Conservation (phyloP, 495 filamentous ascomycete genomes). For the Penicillium coprophilum region DNA sequence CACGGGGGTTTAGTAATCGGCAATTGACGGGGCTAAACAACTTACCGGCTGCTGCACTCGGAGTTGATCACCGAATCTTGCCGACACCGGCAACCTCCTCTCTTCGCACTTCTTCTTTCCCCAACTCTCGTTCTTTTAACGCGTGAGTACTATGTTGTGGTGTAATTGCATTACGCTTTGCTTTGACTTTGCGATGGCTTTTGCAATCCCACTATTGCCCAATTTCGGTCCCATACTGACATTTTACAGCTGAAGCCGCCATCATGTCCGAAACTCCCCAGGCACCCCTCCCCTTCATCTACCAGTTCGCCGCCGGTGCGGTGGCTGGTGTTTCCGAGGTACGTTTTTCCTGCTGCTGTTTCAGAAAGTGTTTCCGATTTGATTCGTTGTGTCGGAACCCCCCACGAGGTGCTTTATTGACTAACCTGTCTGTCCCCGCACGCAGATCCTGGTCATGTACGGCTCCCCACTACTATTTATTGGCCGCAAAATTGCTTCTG, state of each 20-base stretch:
- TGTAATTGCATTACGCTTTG: neutral
- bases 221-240: conserved; percentile 3
- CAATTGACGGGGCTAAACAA: conserved; percentile 13
- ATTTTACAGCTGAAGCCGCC: conserved; percentile 20
- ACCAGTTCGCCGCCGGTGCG: conserved; percentile 86
- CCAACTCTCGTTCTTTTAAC: conserved; percentile 17
- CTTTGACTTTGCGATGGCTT: neutral
- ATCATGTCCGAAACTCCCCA: conserved; percentile 57
- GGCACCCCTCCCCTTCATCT: conserved; percentile 77
- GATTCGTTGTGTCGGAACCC: neutral
- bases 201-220: neutral
- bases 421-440: conserved; percentile 34
- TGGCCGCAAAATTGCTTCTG: neutral
- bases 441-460: conserved; percentile 84
- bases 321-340: conserved; percentile 92
- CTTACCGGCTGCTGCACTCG: conserved; percentile 12
- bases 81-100: conserved; percentile 27
- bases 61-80: conserved; percentile 24
- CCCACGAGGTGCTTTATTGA: conserved; percentile 11
- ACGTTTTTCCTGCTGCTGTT: conserved; percentile 28
- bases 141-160: conserved; percentile 8
- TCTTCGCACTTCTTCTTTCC: conserved; percentile 16
- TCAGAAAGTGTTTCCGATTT: neutral
- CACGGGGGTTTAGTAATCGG: conserved; percentile 23
- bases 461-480: conserved; percentile 20